These are phyloP conservation scores for Aspergillus eucalypticola DNA, from an alignment of 2,329 filamentous ascomycete genomes.

Conservation along the genomic window DNA sequence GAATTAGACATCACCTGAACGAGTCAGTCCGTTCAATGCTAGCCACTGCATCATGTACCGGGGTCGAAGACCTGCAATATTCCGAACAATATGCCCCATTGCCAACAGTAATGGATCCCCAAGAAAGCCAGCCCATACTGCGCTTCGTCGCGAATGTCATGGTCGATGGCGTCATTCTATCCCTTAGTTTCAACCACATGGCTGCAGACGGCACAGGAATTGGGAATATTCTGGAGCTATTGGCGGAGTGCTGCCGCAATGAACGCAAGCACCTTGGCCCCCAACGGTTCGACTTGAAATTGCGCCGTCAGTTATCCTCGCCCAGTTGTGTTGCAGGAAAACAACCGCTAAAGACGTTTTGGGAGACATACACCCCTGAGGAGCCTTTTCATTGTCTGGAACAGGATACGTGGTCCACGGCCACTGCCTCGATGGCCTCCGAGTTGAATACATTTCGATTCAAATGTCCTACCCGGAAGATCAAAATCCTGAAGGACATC, in stretches of 20 bases:
- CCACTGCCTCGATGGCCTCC: background rate
- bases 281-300: background rate
- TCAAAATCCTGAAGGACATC: background rate
- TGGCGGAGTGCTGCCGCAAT: background rate
- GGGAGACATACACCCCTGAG: background rate
- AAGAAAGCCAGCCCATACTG: background rate
- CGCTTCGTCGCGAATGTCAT: constrained; percentile 3
- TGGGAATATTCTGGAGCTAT: background rate
- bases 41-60: background rate
- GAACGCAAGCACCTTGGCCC: background rate
- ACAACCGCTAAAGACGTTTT: background rate
- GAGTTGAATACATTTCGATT: background rate
- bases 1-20: background rate
- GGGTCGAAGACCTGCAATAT: background rate
- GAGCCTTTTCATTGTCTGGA: background rate
- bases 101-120: background rate
- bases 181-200: constrained; percentile 1
- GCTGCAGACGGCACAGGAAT: constrained; percentile 2
- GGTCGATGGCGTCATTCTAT: background rate
- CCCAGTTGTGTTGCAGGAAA: background rate
- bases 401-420: background rate
- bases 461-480: background rate
- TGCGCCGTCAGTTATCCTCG: background rate
- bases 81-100: background rate
- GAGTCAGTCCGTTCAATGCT: background rate